Evolutionary conservation across 768 basidiomycete genomes (phyloP).

Genomic region (Tylopilus vinaceipallidus): DNA sequence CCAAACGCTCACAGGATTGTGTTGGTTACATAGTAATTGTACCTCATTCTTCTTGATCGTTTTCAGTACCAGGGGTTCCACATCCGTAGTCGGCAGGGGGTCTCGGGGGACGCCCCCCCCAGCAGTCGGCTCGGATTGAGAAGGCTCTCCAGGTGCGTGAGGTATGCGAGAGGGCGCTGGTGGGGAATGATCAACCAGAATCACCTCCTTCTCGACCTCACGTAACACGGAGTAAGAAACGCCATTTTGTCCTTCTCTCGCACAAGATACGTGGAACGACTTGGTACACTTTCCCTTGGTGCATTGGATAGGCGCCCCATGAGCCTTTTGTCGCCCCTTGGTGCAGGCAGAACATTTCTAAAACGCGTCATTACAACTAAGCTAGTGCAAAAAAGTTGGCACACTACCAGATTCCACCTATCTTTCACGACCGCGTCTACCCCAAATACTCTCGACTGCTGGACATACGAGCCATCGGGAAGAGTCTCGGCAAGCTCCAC

Average conservation of each 20-base stretch:
- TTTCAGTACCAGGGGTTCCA: conserved; percentile 47
- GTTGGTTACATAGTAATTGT: conserved; percentile 78
- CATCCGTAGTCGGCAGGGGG: conserved; percentile 3
- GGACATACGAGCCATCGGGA: conserved; percentile 34
- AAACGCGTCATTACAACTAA: neutral
- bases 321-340: conserved; percentile 61
- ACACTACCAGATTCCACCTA: conserved; percentile 85
- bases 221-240: conserved; percentile 61
- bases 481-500: conserved; percentile 38
- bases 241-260: conserved; percentile 49
- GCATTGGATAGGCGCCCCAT: conserved; percentile 88
- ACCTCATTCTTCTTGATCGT: conserved; percentile 72
- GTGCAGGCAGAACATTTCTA: conserved; percentile 91
- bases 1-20: conserved; percentile 75
- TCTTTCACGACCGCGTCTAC: conserved; percentile 87
- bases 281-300: conserved; percentile 92
- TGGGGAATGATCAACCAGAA: conserved; percentile 52
- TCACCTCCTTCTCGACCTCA: conserved; percentile 80
- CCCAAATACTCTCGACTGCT: conserved; percentile 68
- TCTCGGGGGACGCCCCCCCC: neutral
- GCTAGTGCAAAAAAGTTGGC: neutral
- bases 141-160: conserved; percentile 1
- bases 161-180: conserved; percentile 7
- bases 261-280: conserved; percentile 93
- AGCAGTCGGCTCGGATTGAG: neutral